phyloP scores from a whole-genome alignment of 225 moss, liverwort and hornwort species.

The Bryum argenteum region DNA sequence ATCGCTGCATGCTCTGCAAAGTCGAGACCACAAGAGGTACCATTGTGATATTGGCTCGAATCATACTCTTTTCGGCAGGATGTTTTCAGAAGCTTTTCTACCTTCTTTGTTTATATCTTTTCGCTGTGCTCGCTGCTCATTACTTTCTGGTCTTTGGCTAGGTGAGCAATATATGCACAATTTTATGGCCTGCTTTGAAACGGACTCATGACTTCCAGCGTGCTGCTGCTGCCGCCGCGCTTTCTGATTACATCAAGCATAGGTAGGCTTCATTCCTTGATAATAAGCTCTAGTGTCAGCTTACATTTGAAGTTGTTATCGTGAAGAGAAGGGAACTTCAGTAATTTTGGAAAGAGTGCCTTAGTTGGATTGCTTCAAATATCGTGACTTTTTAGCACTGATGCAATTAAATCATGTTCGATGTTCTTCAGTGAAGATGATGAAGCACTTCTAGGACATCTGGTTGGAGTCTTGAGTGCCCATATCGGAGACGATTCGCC shows the following conservation, averaged over 20 bases:
- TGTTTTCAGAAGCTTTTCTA: not conserved
- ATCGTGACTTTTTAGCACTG: slow-evolving; percentile 6
- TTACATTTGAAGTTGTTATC: not conserved
- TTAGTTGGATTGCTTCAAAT: slow-evolving; percentile 4
- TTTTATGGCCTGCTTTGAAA: slow-evolving; percentile 90
- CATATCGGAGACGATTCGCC: slow-evolving; percentile 96
- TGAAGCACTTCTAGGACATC: slow-evolving; percentile 73
- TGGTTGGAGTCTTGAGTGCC: slow-evolving; percentile 93
- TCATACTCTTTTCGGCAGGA: slow-evolving; percentile 1
- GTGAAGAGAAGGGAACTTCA: not conserved
- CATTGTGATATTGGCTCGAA: slow-evolving; percentile 5
- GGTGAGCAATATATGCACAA: slow-evolving; percentile 84
- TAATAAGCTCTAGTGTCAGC: slow-evolving; percentile 12
- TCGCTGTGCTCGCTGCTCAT: not conserved
- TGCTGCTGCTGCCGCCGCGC: slow-evolving; percentile 91
- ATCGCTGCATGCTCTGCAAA: slow-evolving; percentile 94
- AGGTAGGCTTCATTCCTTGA: slow-evolving; percentile 52
- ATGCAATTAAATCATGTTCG: slow-evolving; percentile 17
- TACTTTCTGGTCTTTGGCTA: slow-evolving; percentile 26
- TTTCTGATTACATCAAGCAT: slow-evolving; percentile 88
- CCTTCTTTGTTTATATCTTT: not conserved
- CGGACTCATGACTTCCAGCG: slow-evolving; percentile 87
- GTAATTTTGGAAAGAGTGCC: not conserved
- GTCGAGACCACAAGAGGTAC: slow-evolving; percentile 86
- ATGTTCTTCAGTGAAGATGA: slow-evolving; percentile 73